Evolutionary conservation across 2,329 filamentous ascomycete species (phyloP), one percentile per base, ranked within the genome.

Genomic region (Parafenestella ontariensis): DNA sequence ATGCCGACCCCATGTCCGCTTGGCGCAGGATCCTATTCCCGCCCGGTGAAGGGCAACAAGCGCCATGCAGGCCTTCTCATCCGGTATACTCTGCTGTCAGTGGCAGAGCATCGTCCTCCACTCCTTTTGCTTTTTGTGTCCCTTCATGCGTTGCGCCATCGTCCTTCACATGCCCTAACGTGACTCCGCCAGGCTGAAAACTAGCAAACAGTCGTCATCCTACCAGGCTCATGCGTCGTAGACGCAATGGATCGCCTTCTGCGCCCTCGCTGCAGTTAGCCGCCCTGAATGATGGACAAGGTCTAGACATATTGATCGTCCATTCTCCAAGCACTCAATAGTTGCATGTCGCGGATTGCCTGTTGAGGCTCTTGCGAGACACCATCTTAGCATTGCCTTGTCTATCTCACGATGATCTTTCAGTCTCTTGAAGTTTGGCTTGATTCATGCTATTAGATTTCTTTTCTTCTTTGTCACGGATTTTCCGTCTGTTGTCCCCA

Each of bases 21-120:
- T 58, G 26, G 52, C 51, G 26, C 15, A 49, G 53, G 45, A 58
- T 62, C 56, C 31, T 34, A 4, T 17, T 17, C 31, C 5, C 51
- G 43, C 43, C 53, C 52, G 54, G 50, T 52, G 26, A 53, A 60
- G 57, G 47, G 46, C 54, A 61, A 51, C 62, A 56, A 54, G 40
- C 49, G 51, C 55, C 33, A 61, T 71, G 68, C 68, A 61, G 45
- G 47, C 48, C 44, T 39, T 62, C 60, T 47, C 58, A 59, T 68
- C 46, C 28, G 62, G 66, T 48, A 37, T 31, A 23, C 29, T 46
- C 46, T 64, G 57, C 60, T 52, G 61, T 69, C 64, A 66, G 60
- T 59, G 61, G 59, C 60, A 65, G 55, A 37, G 41, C 45, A 45
- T 42, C 54, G 53, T 53, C 59, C 47, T 61, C 62, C 55, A 59